Evolutionary conservation across 495 filamentous ascomycete species (phyloP).

Genomic region (Lepidopterella palustris): DNA sequence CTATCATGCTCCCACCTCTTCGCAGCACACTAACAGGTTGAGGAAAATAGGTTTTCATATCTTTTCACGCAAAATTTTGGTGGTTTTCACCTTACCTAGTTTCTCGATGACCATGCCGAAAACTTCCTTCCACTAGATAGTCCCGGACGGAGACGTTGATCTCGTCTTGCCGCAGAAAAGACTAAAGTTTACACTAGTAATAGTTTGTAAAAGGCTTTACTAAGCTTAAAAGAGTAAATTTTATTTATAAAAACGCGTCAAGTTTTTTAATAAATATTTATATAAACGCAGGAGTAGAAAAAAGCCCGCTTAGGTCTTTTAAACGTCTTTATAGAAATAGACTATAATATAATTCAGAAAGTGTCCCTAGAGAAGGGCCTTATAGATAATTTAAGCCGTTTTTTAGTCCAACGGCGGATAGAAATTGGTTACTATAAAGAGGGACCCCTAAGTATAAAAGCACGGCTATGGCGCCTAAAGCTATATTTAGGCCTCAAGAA

Average conservation of each 20-base stretch:
- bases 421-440: too few species aligned
- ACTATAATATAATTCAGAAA: background rate
- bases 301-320: background rate
- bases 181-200: too few species aligned
- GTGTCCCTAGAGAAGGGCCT: background rate
- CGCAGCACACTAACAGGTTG: too few species aligned
- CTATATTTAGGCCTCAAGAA: background rate
- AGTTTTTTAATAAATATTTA: background rate
- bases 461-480: background rate
- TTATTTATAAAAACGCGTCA: background rate
- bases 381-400: background rate
- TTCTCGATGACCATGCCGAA: too few species aligned
- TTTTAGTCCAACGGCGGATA: background rate
- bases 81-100: too few species aligned
- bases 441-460: too few species aligned
- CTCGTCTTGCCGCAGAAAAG: too few species aligned
- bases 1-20: too few species aligned
- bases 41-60: too few species aligned
- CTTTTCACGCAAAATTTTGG: too few species aligned
- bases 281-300: background rate
- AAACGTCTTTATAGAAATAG: background rate
- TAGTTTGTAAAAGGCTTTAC: background rate
- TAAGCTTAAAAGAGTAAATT: background rate
- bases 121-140: too few species aligned
- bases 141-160: too few species aligned